phyloP scores from a whole-genome alignment of 345 rosid species.

The Balakata baccata region DNA sequence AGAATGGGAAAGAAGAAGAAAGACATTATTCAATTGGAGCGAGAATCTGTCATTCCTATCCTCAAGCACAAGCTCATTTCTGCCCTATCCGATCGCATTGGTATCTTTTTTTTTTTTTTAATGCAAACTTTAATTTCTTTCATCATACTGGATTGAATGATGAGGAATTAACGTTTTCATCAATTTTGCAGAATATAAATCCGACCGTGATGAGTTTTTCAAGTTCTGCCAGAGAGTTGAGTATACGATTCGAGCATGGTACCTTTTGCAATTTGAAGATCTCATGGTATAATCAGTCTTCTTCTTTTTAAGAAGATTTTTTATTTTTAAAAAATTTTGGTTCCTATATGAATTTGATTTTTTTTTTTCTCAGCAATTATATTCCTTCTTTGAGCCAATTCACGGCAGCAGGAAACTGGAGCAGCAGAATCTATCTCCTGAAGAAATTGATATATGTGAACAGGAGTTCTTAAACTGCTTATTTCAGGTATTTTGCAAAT shows the following conservation, averaged over 20 bases:
- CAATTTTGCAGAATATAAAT: conserved; percentile 26
- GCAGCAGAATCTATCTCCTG: conserved; percentile 47
- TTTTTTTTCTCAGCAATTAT: conserved; percentile 39
- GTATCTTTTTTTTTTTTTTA: conserved; percentile 15
- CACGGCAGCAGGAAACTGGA: conserved; percentile 51
- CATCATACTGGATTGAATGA: background rate
- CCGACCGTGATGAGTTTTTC: conserved; percentile 47
- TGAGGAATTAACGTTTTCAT: too few relatives aligned
- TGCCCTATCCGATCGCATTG: conserved; percentile 46
- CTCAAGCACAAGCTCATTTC: conserved; percentile 53
- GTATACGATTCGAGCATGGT: conserved; percentile 69
- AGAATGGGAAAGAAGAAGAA: conserved; percentile 50
- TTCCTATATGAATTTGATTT: background rate
- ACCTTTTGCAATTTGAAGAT: conserved; percentile 67
- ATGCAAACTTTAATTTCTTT: background rate
- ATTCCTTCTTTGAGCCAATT: conserved; percentile 67
- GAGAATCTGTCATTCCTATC: conserved; percentile 72
- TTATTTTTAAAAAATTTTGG: too few relatives aligned
- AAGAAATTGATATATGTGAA: conserved; percentile 51
- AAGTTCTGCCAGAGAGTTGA: conserved; percentile 65
- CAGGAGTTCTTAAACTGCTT: conserved; percentile 49
- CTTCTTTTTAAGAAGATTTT: background rate
- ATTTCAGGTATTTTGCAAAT: conserved; percentile 34
- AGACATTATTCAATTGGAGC: conserved; percentile 55
- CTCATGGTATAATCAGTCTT: conserved; percentile 41